Evolutionary conservation across 2,329 filamentous ascomycete genomes (phyloP), one percentile per base, ranked within the genome.

Genomic region (Epichloe sp.): DNA sequence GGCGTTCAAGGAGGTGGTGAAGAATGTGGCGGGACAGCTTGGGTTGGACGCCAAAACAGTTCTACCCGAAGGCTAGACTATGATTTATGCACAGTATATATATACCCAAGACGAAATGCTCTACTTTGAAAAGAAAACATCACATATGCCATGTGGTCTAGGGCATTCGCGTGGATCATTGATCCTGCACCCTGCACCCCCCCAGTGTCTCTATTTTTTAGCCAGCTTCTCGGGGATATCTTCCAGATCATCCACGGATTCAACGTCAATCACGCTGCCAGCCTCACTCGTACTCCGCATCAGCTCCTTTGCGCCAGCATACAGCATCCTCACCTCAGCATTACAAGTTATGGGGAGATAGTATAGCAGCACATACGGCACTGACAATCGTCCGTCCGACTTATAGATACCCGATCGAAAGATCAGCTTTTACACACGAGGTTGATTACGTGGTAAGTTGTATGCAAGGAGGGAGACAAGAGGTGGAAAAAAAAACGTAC

Each of bases 281-380:
- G 89, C 90, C 71, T 96, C 89, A 53, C 87, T 87, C 50, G 88
- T 94, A 63, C 88, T 95, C 57, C 90, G 82, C 85, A 97, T 89
- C 66, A 97, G 70, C 71, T 98, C 93, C 70, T 96, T 95, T 43
- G 93, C 93, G 40, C 90, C 86, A 34, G 93, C 93, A 66, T 97
- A 98, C 64, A 93, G 73, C 93, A 97, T 97, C 59, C 88, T 82
- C 63, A 86, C 74, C 63, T 90, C 86, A 58, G 78, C 80, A 66
- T 95, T 96, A 71, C 88, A 93, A 47, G 91, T 96, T 48, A 84
- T 85, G 7, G 93, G 93, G 21, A 97, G 81, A 71, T 95, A 97
- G 74, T 95, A 96, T 21, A 98, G 72, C 65, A 97, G 80, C 45
- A 96, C 88, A 66, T 98, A 98, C 10, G 93, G 93, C 3, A 95